Conservation (phyloP, 306 rosid genomes). For the Rosa multiflora region DNA sequence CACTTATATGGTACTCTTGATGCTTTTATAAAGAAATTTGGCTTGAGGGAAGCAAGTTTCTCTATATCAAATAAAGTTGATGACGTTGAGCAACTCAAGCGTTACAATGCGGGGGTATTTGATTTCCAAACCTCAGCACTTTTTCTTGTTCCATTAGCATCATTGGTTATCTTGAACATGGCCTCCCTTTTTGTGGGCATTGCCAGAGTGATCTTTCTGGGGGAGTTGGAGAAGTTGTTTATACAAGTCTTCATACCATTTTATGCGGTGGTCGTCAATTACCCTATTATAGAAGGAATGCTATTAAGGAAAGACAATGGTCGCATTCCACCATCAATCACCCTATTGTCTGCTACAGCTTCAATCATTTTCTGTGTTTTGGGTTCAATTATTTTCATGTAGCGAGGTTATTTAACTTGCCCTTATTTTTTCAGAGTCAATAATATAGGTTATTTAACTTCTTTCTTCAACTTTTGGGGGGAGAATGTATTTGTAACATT, state of each 20-base stretch:
- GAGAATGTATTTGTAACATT: too few relatives aligned
- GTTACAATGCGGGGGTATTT: constrained; percentile 49
- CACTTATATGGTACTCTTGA: constrained; percentile 53
- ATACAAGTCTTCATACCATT: constrained; percentile 26
- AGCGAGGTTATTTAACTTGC: not conserved
- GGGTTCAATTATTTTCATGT: constrained; percentile 18
- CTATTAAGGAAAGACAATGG: constrained; percentile 33
- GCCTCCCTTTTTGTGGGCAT: constrained; percentile 45
- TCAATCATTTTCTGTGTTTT: constrained; percentile 1
- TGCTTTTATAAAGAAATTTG: constrained; percentile 50
- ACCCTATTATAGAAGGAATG: constrained; percentile 34
- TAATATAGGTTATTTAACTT: too few relatives aligned
- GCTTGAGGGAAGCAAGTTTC: constrained; percentile 51
- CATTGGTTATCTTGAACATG: constrained; percentile 42
- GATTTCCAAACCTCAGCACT: constrained; percentile 53
- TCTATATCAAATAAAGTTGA: constrained; percentile 53
- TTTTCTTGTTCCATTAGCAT: constrained; percentile 49
- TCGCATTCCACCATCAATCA: constrained; percentile 18
- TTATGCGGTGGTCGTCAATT: constrained; percentile 17
- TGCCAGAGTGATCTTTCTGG: constrained; percentile 28
- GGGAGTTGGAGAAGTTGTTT: constrained; percentile 22
- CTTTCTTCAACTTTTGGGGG: too few relatives aligned
- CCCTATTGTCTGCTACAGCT: constrained; percentile 2
- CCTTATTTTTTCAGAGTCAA: too few relatives aligned
- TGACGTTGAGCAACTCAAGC: constrained; percentile 37